phyloP scores from a whole-genome alignment of 352 stramenopile genomes.

The Globisporangium megalacanthum region DNA sequence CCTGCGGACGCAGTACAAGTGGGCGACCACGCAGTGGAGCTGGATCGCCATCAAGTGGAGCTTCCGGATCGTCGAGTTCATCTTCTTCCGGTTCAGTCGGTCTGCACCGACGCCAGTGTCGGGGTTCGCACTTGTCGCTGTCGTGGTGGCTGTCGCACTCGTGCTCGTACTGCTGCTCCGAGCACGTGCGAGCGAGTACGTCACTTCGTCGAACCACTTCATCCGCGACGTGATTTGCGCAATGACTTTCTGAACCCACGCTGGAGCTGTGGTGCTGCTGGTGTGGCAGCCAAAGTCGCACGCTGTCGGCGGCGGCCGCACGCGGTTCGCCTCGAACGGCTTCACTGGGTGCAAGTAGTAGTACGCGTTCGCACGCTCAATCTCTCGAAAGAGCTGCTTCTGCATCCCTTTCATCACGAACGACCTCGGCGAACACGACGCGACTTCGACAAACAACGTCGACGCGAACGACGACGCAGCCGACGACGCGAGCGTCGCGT shows the following conservation, averaged over 20 bases:
- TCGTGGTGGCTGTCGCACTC: background rate
- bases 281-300: constrained; percentile 52
- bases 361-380: constrained; percentile 63
- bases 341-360: constrained; percentile 53
- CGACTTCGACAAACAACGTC: constrained; percentile 36
- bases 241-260: constrained; percentile 67
- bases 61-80: constrained; percentile 80
- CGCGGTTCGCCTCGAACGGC: constrained; percentile 9
- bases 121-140: background rate
- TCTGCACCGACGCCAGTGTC: constrained; percentile 25
- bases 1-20: constrained; percentile 62
- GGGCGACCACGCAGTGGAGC: constrained; percentile 60
- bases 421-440: constrained; percentile 40
- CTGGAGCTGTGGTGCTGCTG: constrained; percentile 32
- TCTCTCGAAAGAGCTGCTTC: constrained; percentile 53
- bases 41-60: constrained; percentile 73
- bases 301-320: constrained; percentile 2
- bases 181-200: constrained; percentile 62
- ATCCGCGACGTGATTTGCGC: constrained; percentile 76
- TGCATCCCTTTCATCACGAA: constrained; percentile 62
- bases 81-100: constrained; percentile 69
- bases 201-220: constrained; percentile 72
- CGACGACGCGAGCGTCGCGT: constrained; percentile 6
- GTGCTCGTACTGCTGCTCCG: constrained; percentile 18
- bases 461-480: constrained; percentile 29